A percentile compares a stretch with the other conserved stretches of the same genome.
phyloP scores from a whole-genome alignment of 495 filamentous ascomycete species.

The Tuber calosporum region DNA sequence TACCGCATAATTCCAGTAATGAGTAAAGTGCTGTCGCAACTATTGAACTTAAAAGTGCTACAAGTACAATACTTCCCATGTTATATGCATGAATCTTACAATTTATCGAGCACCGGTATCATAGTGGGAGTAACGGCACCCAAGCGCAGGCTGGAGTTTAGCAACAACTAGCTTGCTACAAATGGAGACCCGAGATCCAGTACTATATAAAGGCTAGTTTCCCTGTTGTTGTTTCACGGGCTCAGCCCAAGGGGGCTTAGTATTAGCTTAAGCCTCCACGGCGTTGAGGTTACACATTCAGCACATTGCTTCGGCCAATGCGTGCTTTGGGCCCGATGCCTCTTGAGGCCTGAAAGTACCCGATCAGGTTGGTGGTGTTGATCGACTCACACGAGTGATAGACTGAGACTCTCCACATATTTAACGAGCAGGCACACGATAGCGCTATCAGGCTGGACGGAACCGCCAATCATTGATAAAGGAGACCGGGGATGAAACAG shows the following conservation, averaged over 20 bases:
- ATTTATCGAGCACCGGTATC: background rate
- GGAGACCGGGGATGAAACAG: too few species aligned
- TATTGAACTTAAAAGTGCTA: background rate
- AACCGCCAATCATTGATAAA: background rate
- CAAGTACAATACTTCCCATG: background rate
- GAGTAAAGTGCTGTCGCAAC: background rate
- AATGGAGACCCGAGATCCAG: background rate
- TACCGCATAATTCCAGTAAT: background rate
- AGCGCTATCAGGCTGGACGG: background rate
- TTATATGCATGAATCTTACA: background rate
- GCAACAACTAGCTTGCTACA: background rate
- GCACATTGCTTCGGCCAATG: background rate
- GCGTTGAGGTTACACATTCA: background rate
- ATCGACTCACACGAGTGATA: background rate
- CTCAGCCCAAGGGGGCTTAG: background rate
- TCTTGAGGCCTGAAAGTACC: background rate
- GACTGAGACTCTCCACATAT: background rate
- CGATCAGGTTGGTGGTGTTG: background rate
- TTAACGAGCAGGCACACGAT: background rate
- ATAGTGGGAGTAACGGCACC: background rate
- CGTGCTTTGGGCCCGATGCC: background rate
- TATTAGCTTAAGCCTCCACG: background rate
- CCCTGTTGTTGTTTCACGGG: background rate
- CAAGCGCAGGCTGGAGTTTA: background rate
- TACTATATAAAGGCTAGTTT: background rate